Evolutionary conservation across 306 rosid species (phyloP).

Genomic region (Quercus robur): DNA sequence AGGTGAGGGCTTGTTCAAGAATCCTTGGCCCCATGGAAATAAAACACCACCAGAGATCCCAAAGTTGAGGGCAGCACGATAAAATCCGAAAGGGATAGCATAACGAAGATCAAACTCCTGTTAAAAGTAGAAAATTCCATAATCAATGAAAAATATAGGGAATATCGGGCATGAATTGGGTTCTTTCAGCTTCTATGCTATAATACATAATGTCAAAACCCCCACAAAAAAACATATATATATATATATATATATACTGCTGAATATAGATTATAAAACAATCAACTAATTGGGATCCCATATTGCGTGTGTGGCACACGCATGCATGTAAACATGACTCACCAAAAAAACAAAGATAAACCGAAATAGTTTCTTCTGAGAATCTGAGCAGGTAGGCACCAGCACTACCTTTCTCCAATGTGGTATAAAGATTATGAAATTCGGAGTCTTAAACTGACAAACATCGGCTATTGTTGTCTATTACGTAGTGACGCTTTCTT

Average conservation of each 20-base stretch:
- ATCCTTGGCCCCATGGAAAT: conserved; percentile 89
- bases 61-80: conserved; percentile 77
- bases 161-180: not conserved
- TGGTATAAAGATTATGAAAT: not conserved
- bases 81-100: conserved; percentile 83
- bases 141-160: not conserved
- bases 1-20: conserved; percentile 76
- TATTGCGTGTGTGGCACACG: not conserved
- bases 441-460: not conserved
- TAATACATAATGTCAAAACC: not conserved
- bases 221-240: too few species aligned
- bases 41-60: conserved; percentile 81
- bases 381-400: not conserved
- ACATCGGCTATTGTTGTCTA: not conserved
- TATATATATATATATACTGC: too few species aligned
- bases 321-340: not conserved
- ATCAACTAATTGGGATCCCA: not conserved
- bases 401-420: not conserved
- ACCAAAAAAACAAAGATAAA: not conserved
- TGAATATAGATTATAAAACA: not conserved
- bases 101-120: conserved; percentile 92
- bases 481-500: not conserved
- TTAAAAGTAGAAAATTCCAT: conserved; percentile 22
- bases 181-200: not conserved
- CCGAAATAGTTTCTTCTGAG: not conserved